Evolutionary conservation across 352 stramenopile genomes (phyloP), one percentile per base, ranked within the genome.

Genomic region (Pythium graminicola): DNA sequence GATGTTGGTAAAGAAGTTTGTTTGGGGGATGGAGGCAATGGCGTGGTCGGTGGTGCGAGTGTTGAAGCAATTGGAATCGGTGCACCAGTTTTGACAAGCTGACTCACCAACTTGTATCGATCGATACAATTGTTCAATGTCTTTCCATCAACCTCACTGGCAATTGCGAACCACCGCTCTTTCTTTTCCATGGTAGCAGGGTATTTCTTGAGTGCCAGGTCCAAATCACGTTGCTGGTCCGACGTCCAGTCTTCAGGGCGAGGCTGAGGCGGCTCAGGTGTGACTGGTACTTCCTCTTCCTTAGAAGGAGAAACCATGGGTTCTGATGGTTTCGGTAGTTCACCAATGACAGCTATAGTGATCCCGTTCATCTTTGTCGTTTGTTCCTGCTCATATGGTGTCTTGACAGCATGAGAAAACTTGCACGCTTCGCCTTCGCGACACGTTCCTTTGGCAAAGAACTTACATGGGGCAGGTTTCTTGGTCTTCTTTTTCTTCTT

Each of bases 81-180:
- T 16, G 51, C 41, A 6, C 54, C 62, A 4, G 49, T 67, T 20
- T 72, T 69, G 0, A 91, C 58, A 26, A 87, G 43, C 19, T 72
- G 54, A 32, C 70, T 78, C 2, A 93, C 51, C 32, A 73, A 48
- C 58, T 90, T 84, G 53, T 82, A 93, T 3, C 82, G 78, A 32
- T 89, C 80, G 40, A 93, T 89, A 41, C 82, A 93, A 28, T 93
- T 78, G 51, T 86, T 89, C 27, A 93, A 46, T 7, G 74, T 79
- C 26, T 81, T 84, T 22, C 63, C 75, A 0, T 82, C 62, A 6
- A 93, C 76, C 26, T 81, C 78, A 7, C 62, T 68, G 4, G 80
- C 72, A 47, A 93, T 91, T 23, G 60, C 70, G 1, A 60, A 60
- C 82, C 82, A 93, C 17, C 82, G 66, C 26, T 73, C 61, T 17